A percentile compares a stretch with the other conserved stretches of the same genome.
These are phyloP conservation scores for Globisporangium paroecandrum DNA, from an alignment of 352 stramenopile species.

Conservation along the genomic window DNA sequence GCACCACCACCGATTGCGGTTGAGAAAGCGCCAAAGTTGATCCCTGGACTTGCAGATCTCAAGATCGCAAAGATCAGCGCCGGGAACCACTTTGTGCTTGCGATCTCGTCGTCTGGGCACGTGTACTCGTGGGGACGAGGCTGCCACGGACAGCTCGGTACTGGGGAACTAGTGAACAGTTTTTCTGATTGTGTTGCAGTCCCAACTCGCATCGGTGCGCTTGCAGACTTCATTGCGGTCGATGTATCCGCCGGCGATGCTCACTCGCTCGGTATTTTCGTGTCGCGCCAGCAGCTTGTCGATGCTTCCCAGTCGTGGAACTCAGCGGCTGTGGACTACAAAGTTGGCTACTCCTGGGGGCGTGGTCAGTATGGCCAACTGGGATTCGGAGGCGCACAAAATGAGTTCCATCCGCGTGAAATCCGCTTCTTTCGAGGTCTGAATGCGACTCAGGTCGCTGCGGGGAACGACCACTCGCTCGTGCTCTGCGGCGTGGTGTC, in stretches of 20 bases:
- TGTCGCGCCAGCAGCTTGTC: slow-evolving; percentile 7
- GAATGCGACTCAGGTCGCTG: slow-evolving; percentile 34
- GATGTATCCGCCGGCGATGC: slow-evolving; percentile 46
- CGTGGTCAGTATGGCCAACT: slow-evolving; percentile 39
- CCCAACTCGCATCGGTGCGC: slow-evolving; percentile 28
- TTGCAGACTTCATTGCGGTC: slow-evolving; percentile 29
- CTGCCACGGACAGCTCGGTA: slow-evolving; percentile 58
- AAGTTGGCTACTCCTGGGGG: slow-evolving; percentile 54
- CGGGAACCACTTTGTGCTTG: slow-evolving; percentile 67
- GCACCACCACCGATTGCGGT: slow-evolving; percentile 20
- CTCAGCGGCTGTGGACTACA: slow-evolving; percentile 21
- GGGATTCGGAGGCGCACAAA: slow-evolving; percentile 42
- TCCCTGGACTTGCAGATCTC: slow-evolving; percentile 22
- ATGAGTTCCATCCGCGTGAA: slow-evolving; percentile 31
- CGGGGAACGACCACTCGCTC: slow-evolving; percentile 62
- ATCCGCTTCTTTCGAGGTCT: slow-evolving; percentile 63
- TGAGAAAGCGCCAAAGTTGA: slow-evolving; percentile 17
- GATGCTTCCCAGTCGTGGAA: neutral
- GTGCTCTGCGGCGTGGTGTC: slow-evolving; percentile 45
- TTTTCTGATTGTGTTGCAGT: neutral
- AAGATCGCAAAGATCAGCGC: slow-evolving; percentile 40
- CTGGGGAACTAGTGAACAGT: slow-evolving; percentile 18
- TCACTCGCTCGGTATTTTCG: slow-evolving; percentile 51
- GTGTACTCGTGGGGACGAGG: slow-evolving; percentile 63
- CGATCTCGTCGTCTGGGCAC: slow-evolving; percentile 30